phyloP scores from a whole-genome alignment of 2,329 filamentous ascomycete genomes.

The Trichoderma arundinaceum region DNA sequence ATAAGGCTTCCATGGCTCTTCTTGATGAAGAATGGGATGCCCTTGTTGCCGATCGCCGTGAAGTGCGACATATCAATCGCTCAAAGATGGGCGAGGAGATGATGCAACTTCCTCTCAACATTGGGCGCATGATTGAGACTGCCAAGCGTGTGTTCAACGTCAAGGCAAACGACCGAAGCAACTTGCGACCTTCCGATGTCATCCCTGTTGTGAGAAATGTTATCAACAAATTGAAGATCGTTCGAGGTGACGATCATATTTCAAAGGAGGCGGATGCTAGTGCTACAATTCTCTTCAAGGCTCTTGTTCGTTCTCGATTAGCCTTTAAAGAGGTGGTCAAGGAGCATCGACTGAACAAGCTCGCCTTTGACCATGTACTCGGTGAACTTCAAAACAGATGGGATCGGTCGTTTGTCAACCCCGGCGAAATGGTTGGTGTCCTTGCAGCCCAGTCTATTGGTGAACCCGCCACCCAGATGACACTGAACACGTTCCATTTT shows the following conservation, averaged over 20 bases:
- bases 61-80: slow-evolving; percentile 71
- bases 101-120: slow-evolving; percentile 92
- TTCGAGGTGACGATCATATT: slow-evolving; percentile 82
- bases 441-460: slow-evolving; percentile 97
- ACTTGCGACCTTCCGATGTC: slow-evolving; percentile 86
- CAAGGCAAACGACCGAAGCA: slow-evolving; percentile 82
- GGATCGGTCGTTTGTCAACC: slow-evolving; percentile 81
- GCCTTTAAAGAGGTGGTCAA: slow-evolving; percentile 93
- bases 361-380: slow-evolving; percentile 90
- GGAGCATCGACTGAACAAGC: slow-evolving; percentile 82
- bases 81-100: slow-evolving; percentile 77
- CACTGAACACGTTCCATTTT: slow-evolving; percentile 99
- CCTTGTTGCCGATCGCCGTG: slow-evolving; percentile 73
- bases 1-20: slow-evolving; percentile 83
- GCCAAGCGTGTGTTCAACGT: slow-evolving; percentile 91
- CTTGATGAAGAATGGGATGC: slow-evolving; percentile 89
- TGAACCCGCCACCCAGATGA: slow-evolving; percentile 99
- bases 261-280: slow-evolving; percentile 86
- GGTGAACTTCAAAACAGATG: slow-evolving; percentile 91
- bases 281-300: slow-evolving; percentile 91
- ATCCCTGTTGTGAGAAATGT: slow-evolving; percentile 78
- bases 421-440: slow-evolving; percentile 98
- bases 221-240: slow-evolving; percentile 78
- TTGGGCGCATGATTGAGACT: slow-evolving; percentile 87
- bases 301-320: slow-evolving; percentile 83